phyloP scores from a whole-genome alignment of 1,139 yeast species.

The Yamadazyma triangularis region DNA sequence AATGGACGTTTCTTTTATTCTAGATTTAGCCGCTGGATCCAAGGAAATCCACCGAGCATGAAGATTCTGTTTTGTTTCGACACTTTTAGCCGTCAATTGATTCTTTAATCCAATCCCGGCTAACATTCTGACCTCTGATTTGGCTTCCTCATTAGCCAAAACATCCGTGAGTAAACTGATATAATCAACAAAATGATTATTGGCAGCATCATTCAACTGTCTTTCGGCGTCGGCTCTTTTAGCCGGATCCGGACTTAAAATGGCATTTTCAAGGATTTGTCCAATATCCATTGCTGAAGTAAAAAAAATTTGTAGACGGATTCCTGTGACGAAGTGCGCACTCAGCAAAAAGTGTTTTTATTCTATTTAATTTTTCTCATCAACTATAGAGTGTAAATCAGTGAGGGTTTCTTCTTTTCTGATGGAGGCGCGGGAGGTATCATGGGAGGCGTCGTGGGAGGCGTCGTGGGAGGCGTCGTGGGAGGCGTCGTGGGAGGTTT shows the following conservation, averaged over 20 bases:
- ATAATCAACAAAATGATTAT: slow-evolving; percentile 71
- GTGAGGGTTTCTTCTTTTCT: slow-evolving; percentile 50
- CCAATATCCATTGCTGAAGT: slow-evolving; percentile 57
- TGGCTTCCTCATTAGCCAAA: slow-evolving; percentile 60
- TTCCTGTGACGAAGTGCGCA: too few species aligned
- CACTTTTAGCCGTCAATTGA: slow-evolving; percentile 76
- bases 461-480: neutral
- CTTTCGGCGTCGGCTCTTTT: slow-evolving; percentile 78
- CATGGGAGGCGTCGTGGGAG: slow-evolving; percentile 2
- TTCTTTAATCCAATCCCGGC: slow-evolving; percentile 89
- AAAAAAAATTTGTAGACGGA: too few species aligned
- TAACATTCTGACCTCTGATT: slow-evolving; percentile 82
- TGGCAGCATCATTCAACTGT: slow-evolving; percentile 68
- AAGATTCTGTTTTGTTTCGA: slow-evolving; percentile 45
- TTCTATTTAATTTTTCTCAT: slow-evolving; percentile 2
- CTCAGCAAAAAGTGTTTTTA: too few species aligned
- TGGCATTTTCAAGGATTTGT: slow-evolving; percentile 72
- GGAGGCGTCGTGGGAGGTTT: neutral
- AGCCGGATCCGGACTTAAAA: slow-evolving; percentile 59
- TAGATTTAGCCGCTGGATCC: slow-evolving; percentile 49
- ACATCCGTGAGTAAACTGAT: slow-evolving; percentile 68
- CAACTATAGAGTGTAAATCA: slow-evolving; percentile 45
- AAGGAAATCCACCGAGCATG: slow-evolving; percentile 62
- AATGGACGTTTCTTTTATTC: slow-evolving; percentile 67
- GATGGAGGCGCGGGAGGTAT: slow-evolving; percentile 6